Conservation (phyloP, 129 eudicot genomes). For the Rutidosis leptorrhynchoides region DNA sequence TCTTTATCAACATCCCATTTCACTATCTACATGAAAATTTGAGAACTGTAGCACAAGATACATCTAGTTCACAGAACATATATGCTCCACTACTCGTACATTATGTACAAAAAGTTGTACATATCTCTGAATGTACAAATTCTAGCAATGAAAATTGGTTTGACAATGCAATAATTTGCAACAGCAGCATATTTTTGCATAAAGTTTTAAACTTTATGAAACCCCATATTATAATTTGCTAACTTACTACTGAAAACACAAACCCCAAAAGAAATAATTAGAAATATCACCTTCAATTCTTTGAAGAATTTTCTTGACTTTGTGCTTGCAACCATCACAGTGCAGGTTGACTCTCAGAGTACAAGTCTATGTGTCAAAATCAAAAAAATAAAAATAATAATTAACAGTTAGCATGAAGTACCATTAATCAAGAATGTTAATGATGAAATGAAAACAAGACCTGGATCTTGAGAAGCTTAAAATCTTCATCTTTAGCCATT, state of each 20-base stretch:
- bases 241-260: constrained; percentile 23
- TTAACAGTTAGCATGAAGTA: neutral
- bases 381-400: neutral
- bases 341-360: constrained; percentile 46
- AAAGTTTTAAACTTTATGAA: neutral
- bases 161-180: constrained; percentile 20
- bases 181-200: constrained; percentile 15
- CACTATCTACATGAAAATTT: constrained; percentile 4
- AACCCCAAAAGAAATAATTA: neutral
- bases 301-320: constrained; percentile 50
- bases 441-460: constrained; percentile 14
- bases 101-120: constrained; percentile 2
- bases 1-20: constrained; percentile 20
- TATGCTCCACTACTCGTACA: constrained; percentile 10
- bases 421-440: neutral
- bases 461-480: constrained; percentile 97
- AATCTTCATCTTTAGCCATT: constrained; percentile 91
- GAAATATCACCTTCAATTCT: constrained; percentile 42
- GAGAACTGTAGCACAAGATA: constrained; percentile 3
- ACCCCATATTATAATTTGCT: constrained; percentile 12
- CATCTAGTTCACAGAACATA: constrained; percentile 8
- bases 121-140: neutral
- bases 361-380: constrained; percentile 25
- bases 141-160: neutral
- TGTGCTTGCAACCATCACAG: constrained; percentile 55